Conservation (phyloP, 1,284 basidiomycete species). For the Moesziomyces globuligerus region DNA sequence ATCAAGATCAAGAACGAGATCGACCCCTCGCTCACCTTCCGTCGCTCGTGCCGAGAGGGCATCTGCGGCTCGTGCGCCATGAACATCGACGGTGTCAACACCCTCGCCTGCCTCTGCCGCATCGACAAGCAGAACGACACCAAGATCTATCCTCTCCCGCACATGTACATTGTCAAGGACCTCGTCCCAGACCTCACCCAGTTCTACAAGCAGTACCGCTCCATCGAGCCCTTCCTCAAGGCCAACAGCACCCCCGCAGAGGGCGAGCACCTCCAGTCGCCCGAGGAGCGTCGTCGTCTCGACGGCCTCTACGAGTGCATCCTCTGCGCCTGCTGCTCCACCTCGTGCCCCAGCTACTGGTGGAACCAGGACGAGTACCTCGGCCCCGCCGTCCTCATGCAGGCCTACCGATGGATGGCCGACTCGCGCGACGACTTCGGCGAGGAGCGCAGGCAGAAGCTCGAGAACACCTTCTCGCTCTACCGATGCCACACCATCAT, state of each 20-base stretch:
- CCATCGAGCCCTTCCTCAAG: constrained; percentile 77
- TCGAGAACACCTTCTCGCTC: constrained; percentile 94
- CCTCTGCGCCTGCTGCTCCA: constrained; percentile 79
- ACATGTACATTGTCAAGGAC: constrained; percentile 99
- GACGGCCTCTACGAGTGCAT: constrained; percentile 91
- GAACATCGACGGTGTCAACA: constrained; percentile 97
- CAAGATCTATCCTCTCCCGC: constrained; percentile 98
- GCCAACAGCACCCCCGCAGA: constrained; percentile 64
- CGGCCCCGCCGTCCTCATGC: constrained; percentile 93
- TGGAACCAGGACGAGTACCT: constrained; percentile 99
- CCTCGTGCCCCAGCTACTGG: constrained; percentile 91
- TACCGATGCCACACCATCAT: constrained; percentile 86
- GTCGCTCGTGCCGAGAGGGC: constrained; percentile 94
- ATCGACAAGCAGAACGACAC: constrained; percentile 81
- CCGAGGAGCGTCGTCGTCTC: constrained; percentile 91
- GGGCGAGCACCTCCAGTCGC: constrained; percentile 86
- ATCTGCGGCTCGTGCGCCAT: constrained; percentile 99
- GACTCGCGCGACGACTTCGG: constrained; percentile 89
- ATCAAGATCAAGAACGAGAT: constrained; percentile 99
- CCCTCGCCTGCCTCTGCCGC: constrained; percentile 94
- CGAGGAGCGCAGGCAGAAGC: constrained; percentile 84
- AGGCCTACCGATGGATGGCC: constrained; percentile 88
- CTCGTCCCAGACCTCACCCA: constrained; percentile 86
- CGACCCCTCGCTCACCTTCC: constrained; percentile 95
- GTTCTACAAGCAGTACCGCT: constrained; percentile 99